phyloP scores from a whole-genome alignment of 2,329 filamentous ascomycete species.

The Decorospora gaudefroyi region DNA sequence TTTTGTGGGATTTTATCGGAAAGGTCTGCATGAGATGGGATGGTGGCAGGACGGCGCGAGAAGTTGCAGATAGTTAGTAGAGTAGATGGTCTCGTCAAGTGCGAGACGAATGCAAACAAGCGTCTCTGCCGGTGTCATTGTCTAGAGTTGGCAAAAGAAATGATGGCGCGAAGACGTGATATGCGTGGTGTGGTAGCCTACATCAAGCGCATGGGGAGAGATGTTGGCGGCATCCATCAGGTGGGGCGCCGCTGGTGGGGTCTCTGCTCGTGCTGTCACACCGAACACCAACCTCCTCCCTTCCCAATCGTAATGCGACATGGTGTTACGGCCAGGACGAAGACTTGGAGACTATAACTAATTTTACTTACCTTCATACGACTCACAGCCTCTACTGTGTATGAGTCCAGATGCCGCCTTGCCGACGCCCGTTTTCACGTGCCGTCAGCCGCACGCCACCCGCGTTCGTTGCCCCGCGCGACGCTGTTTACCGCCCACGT shows the following conservation, averaged over 20 bases:
- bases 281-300: constrained; percentile 2
- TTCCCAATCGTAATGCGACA: neutral
- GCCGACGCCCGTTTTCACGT: no score
- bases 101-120: neutral
- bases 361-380: no score
- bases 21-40: constrained; percentile 4
- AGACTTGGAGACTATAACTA: no score
- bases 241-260: no score
- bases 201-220: no score
- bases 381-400: no score
- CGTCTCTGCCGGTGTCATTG: no score
- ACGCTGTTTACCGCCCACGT: constrained; percentile 11
- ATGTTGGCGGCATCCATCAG: no score
- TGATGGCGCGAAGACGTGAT: no score
- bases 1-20: constrained; percentile 6
- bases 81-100: constrained; percentile 1
- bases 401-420: neutral
- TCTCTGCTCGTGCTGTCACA: constrained; percentile 4
- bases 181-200: no score
- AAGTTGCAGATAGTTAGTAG: constrained; percentile 2
- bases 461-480: constrained; percentile 11
- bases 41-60: no score
- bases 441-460: neutral
- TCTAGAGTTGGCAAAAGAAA: no score
- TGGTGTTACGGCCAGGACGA: neutral